Conservation (phyloP, 306 rosid species). For the Cyamopsis tetragonoloba region DNA sequence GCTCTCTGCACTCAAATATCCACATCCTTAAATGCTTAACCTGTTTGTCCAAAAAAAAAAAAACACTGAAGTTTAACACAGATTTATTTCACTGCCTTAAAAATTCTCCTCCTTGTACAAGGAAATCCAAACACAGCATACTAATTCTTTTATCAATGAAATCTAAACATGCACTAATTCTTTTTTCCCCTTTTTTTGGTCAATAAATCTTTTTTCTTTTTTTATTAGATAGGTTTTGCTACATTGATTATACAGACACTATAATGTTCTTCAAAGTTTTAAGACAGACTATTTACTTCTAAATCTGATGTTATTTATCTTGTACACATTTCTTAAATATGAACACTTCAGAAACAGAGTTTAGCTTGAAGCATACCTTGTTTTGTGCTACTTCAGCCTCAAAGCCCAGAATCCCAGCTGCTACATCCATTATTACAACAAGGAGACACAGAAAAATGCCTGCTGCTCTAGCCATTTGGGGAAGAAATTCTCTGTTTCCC, state of each 20-base stretch:
- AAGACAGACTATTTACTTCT: too few relatives aligned
- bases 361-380: conserved; percentile 52
- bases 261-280: too few relatives aligned
- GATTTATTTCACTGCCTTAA: too few relatives aligned
- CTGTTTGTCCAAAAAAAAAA: conserved; percentile 39
- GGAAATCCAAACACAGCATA: too few relatives aligned
- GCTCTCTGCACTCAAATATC: conserved; percentile 94
- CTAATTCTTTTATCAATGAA: too few relatives aligned
- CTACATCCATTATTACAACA: conserved; percentile 65
- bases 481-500: neutral
- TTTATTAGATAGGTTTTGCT: too few relatives aligned
- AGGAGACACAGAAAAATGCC: conserved; percentile 67
- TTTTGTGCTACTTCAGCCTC: conserved; percentile 86
- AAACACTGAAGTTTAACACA: neutral
- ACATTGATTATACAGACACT: too few relatives aligned
- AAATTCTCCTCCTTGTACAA: too few relatives aligned
- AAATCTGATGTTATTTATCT: too few relatives aligned
- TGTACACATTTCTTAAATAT: neutral
- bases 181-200: too few relatives aligned
- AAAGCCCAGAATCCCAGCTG: conserved; percentile 88
- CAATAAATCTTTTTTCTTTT: too few relatives aligned
- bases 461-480: conserved; percentile 50
- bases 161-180: too few relatives aligned
- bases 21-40: conserved; percentile 77
- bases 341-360: neutral